These are phyloP conservation scores for Zygoascus hellenicus DNA, from an alignment of 1,139 yeast genomes.

Conservation along the genomic window DNA sequence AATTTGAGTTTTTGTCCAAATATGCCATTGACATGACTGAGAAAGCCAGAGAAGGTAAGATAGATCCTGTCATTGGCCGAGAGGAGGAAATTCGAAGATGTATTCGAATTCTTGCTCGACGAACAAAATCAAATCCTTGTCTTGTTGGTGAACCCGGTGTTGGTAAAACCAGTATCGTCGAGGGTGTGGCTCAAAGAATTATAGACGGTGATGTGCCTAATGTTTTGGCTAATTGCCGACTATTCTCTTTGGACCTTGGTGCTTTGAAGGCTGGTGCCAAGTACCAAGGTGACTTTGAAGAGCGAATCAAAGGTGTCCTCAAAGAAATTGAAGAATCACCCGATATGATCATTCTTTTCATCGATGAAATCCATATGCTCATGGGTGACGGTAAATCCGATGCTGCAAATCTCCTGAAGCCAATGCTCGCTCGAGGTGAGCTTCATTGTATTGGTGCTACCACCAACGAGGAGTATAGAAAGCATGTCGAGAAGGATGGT, in stretches of 20 bases:
- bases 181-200: constrained; percentile 97
- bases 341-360: constrained; percentile 79
- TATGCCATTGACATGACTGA: constrained; percentile 93
- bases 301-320: constrained; percentile 91
- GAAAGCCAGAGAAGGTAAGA: constrained; percentile 86
- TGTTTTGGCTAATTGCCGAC: constrained; percentile 69
- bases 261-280: constrained; percentile 98
- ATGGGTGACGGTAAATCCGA: constrained; percentile 96
- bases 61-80: constrained; percentile 98
- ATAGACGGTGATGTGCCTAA: constrained; percentile 93
- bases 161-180: constrained; percentile 96
- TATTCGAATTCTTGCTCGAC: constrained; percentile 86
- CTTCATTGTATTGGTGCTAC: constrained; percentile 99
- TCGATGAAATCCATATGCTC: constrained; percentile 96
- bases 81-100: constrained; percentile 97
- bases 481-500: constrained; percentile 91
- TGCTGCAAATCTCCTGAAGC: constrained; percentile 94
- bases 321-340: constrained; percentile 88
- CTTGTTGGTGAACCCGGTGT: constrained; percentile 99
- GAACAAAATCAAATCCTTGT: constrained; percentile 95
- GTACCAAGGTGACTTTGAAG: constrained; percentile 98
- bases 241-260: constrained; percentile 87
- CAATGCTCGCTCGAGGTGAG: constrained; percentile 94
- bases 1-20: constrained; percentile 77
- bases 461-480: constrained; percentile 88